Evolutionary conservation across 331 rosid species (phyloP), one percentile per base, ranked within the genome.

Genomic region (Quercus tomentella): DNA sequence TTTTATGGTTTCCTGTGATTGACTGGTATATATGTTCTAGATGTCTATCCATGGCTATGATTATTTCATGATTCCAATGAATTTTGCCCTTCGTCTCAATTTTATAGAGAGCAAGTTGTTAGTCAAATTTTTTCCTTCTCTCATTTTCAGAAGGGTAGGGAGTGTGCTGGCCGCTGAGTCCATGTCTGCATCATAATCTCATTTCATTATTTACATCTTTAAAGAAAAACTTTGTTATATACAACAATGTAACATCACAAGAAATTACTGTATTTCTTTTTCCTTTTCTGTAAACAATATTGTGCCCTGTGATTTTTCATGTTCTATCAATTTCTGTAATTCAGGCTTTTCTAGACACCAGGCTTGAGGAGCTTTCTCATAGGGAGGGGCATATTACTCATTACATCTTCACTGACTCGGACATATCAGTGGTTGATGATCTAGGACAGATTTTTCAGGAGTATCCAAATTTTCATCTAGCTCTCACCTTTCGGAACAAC

Each of bases 391-490:
- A 63, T 55, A 79, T 60, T 67, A 77, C 83, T 75, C 97, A 94
- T 84, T 95, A 87, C 88, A 86, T 91, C 66, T 93, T 95, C 87
- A 93, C 99, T 4, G 99, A 95, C 86, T 93, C 98, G 7, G 98
- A 95, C 78, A 87, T 95, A 69, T 94, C 94, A 3, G 96, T 93
- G 77, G 97, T 91, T 77, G 90, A 87, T 78, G 88, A 95, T 89
- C 79, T 95, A 60, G 92, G 93, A 82, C 83, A 88, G 56, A 79
- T 95, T 37, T 91, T 95, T 62, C 83, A 0, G 33, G 89, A 93
- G 11, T 80, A 88, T 79, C 91, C 91, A n/a, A 78, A 91, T 81
- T 93, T 91, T 82, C 89, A 95, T 76, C 71, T 93, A 79, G 97
- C 96, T 60, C 89, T 95, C 72, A 95, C 99, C 68, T 95, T 93